Evolutionary conservation across 2,329 filamentous ascomycete genomes (phyloP).

Genomic region (Fusarium nisikadoi): DNA sequence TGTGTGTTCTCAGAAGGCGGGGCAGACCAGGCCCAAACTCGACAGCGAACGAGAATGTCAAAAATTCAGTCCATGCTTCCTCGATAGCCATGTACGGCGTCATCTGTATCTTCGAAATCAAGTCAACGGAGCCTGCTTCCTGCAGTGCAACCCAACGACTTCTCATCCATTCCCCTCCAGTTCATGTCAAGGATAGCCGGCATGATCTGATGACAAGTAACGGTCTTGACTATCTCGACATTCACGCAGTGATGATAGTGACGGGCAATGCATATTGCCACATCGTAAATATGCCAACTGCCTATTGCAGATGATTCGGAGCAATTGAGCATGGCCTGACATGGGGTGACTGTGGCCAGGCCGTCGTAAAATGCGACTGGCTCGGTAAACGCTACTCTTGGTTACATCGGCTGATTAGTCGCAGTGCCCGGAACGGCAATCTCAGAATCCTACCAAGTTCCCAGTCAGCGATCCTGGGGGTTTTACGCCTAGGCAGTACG

Average conservation of each 20-base stretch:
- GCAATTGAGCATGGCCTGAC: neutral
- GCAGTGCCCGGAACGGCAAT: constrained; percentile 10
- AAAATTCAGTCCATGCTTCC: neutral
- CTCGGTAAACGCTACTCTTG: constrained; percentile 25
- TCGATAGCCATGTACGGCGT: neutral
- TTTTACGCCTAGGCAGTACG: neutral
- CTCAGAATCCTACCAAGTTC: neutral
- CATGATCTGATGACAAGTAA: neutral
- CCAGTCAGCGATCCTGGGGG: constrained; percentile 14
- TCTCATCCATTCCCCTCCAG: neutral
- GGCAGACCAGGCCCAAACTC: neutral
- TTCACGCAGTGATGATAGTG: neutral
- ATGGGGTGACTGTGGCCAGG: constrained; percentile 2
- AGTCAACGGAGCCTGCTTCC: neutral
- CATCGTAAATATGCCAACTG: neutral
- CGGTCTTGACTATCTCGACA: neutral
- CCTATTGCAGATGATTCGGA: neutral
- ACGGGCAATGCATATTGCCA: neutral
- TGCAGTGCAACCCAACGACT: constrained; percentile 4
- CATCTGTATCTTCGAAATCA: constrained; percentile 5
- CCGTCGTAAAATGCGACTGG: constrained; percentile 31
- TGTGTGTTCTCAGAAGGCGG: constrained; percentile 13
- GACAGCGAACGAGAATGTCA: constrained; percentile 5
- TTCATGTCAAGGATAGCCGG: neutral
- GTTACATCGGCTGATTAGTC: constrained; percentile 28